phyloP scores from a whole-genome alignment of 2,329 filamentous ascomycete species.

The Hypocreales sp. region DNA sequence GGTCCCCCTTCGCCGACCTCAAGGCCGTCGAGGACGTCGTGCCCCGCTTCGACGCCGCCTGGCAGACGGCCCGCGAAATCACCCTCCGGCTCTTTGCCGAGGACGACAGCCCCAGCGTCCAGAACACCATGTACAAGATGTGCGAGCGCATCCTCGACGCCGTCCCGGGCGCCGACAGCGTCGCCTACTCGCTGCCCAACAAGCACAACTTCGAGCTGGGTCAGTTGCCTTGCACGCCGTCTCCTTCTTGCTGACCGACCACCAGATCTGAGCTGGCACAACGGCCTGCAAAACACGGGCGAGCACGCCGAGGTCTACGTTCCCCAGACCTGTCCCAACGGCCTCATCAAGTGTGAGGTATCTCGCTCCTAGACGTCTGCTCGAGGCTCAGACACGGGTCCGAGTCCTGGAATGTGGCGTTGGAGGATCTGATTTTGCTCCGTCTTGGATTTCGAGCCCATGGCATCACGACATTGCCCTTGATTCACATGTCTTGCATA shows the following conservation, averaged over 20 bases:
- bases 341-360: conserved; percentile 89
- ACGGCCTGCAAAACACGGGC: conserved; percentile 86
- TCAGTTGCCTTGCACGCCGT: conserved; percentile 27
- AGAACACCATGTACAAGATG: conserved; percentile 99
- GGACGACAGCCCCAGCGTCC: conserved; percentile 84
- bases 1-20: conserved; percentile 55
- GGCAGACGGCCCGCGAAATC: conserved; percentile 60
- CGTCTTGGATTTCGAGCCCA: no score
- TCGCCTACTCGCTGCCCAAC: conserved; percentile 81
- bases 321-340: conserved; percentile 84
- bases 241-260: no score
- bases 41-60: conserved; percentile 63
- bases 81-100: conserved; percentile 86
- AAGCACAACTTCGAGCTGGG: conserved; percentile 98
- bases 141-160: conserved; percentile 66
- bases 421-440: no score
- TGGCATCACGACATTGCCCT: no score
- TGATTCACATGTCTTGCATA: no score
- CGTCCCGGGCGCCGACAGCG: conserved; percentile 54
- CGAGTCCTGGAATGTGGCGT: no score
- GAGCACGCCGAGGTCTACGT: conserved; percentile 92
- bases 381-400: no score
- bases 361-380: conserved; percentile 38
- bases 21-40: conserved; percentile 49
- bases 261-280: conserved; percentile 88